Percentiles rank a stretch among this genome's conserved stretches.
phyloP scores from a whole-genome alignment of 139 green algal species.

The Picochlorum sp. region DNA sequence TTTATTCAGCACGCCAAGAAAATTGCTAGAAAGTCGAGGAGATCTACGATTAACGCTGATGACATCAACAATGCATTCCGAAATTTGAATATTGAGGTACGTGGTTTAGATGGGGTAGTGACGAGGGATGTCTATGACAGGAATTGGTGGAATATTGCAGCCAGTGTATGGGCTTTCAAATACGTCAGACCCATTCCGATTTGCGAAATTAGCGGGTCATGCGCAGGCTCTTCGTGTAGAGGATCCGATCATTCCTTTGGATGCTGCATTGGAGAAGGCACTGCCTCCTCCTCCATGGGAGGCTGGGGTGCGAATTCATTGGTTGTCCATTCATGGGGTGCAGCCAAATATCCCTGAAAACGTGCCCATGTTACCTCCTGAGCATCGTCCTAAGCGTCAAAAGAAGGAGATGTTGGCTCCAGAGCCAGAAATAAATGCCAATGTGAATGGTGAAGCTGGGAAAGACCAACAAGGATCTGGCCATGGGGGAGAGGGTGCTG shows the following conservation, averaged over 20 bases:
- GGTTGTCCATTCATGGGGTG: constrained; percentile 81
- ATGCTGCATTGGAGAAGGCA: constrained; percentile 30
- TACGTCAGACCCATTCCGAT: constrained; percentile 51
- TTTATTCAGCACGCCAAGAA: constrained; percentile 72
- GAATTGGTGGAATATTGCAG: constrained; percentile 31
- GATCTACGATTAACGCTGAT: constrained; percentile 56
- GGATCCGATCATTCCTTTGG: constrained; percentile 28
- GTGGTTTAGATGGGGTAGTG: too few relatives aligned
- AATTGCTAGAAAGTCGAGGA: constrained; percentile 72
- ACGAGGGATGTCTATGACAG: too few relatives aligned
- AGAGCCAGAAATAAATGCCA: constrained; percentile 1
- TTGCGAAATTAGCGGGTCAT: constrained; percentile 47
- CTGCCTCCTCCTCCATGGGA: constrained; percentile 65
- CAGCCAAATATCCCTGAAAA: constrained; percentile 89
- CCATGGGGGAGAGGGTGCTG: constrained; percentile 5
- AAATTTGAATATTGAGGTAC: constrained; percentile 43
- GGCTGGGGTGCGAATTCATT: constrained; percentile 71
- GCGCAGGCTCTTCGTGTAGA: constrained; percentile 65
- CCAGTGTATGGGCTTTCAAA: constrained; percentile 69
- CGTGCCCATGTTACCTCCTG: constrained; percentile 19
- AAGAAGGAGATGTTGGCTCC: neutral
- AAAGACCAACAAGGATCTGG: neutral
- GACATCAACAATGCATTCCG: constrained; percentile 74
- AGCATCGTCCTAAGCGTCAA: neutral
- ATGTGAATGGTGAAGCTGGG: neutral